Conservation (phyloP, 1,284 basidiomycete species). For the Microbotryum intermedium region DNA sequence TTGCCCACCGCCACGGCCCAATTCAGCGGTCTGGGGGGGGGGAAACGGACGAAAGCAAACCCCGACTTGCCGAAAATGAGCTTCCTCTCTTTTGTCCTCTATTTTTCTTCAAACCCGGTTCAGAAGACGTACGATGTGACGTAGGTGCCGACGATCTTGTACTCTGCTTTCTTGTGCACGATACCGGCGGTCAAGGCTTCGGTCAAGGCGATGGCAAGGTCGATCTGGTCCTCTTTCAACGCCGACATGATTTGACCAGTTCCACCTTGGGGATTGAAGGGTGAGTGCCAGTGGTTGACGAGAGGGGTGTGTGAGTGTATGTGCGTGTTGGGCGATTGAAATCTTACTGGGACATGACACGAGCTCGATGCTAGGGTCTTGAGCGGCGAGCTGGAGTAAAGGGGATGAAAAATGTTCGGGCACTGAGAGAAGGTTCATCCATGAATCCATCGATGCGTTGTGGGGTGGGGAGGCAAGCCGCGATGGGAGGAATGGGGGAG, state of each 20-base stretch:
- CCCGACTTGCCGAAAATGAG: background rate
- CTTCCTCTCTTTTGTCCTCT: background rate
- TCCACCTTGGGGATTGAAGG: slow-evolving; percentile 50
- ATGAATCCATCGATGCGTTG: too few relatives aligned
- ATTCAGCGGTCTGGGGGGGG: slow-evolving; percentile 29
- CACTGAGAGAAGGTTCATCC: too few relatives aligned
- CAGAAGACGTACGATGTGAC: slow-evolving; percentile 60
- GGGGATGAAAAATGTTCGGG: slow-evolving; percentile 87
- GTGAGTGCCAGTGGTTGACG: background rate
- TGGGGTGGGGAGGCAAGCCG: background rate
- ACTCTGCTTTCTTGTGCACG: slow-evolving; percentile 72
- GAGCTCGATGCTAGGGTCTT: slow-evolving; percentile 53
- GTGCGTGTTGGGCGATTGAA: background rate
- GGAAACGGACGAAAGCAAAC: too few relatives aligned
- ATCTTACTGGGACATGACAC: slow-evolving; percentile 77
- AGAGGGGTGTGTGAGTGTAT: too few relatives aligned
- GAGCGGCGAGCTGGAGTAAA: slow-evolving; percentile 60
- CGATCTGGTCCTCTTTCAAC: slow-evolving; percentile 73
- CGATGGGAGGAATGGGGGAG: too few relatives aligned
- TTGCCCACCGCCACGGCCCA: slow-evolving; percentile 69
- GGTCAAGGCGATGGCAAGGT: slow-evolving; percentile 81
- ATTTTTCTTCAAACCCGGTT: too few relatives aligned
- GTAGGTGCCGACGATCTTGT: slow-evolving; percentile 87
- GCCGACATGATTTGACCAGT: slow-evolving; percentile 83
- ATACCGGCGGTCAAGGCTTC: slow-evolving; percentile 90